These are phyloP conservation scores for Starmerella stellata DNA, from an alignment of 805 yeast species.

Conservation along the genomic window DNA sequence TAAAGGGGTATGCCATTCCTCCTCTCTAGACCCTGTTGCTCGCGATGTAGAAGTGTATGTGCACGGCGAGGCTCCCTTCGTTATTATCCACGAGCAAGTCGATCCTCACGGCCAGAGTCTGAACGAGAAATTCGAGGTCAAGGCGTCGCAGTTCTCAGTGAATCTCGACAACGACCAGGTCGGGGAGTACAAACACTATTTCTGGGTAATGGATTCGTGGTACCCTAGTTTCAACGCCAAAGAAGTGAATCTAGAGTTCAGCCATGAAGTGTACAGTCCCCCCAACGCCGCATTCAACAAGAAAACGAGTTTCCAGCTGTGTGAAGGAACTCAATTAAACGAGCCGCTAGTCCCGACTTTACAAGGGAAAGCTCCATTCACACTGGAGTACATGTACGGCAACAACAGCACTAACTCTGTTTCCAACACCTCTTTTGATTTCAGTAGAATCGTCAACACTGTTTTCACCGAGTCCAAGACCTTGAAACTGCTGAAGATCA, in stretches of 20 bases:
- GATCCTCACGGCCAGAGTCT: conserved; percentile 12
- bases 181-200: conserved; percentile 12
- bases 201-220: conserved; percentile 15
- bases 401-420: background rate
- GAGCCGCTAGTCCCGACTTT: conserved; percentile 4
- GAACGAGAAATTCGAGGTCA: background rate
- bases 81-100: conserved; percentile 12
- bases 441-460: background rate
- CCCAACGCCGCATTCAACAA: conserved; percentile 6
- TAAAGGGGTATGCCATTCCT: conserved; percentile 5
- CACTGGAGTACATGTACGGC: conserved; percentile 4
- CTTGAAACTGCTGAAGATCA: conserved; percentile 4
- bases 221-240: conserved; percentile 11
- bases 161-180: background rate
- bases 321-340: conserved; percentile 2
- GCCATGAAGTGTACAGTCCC: conserved; percentile 8
- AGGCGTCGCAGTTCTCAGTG: conserved; percentile 1
- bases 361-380: conserved; percentile 11
- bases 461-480: background rate
- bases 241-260: conserved; percentile 2
- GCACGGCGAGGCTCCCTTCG: conserved; percentile 18
- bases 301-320: background rate
- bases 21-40: conserved; percentile 1
- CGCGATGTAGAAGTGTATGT: conserved; percentile 1
- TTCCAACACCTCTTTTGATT: background rate